These are phyloP conservation scores for Spergularia marina DNA, from an alignment of 148 eudicot genomes.

Conservation along the genomic window DNA sequence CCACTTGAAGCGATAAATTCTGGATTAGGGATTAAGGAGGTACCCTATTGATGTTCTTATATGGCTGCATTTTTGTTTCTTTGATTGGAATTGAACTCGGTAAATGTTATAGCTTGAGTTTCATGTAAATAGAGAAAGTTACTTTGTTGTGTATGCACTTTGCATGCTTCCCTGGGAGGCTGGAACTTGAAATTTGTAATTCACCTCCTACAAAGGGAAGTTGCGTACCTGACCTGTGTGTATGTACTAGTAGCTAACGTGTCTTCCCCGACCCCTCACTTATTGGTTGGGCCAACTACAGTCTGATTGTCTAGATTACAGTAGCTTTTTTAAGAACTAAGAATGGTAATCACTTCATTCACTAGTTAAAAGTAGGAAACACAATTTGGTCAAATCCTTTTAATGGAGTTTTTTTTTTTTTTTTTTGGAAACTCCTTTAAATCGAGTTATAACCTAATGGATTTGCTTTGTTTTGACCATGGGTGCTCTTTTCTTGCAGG, in stretches of 20 bases:
- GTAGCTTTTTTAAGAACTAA: background rate
- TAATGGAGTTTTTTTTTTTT: background rate
- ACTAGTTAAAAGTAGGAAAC: background rate
- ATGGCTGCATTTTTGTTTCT: background rate
- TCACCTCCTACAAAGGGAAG: background rate
- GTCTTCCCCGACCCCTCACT: too few relatives aligned
- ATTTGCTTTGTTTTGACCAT: background rate
- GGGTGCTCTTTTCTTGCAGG: slow-evolving; percentile 36
- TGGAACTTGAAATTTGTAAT: background rate
- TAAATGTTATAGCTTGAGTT: background rate
- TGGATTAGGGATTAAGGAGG: background rate
- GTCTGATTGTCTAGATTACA: background rate
- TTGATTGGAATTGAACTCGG: background rate
- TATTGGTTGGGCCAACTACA: background rate
- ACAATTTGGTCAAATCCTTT: background rate
- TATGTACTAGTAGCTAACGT: background rate
- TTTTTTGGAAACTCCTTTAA: too few relatives aligned
- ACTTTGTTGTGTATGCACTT: background rate
- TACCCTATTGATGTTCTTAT: background rate
- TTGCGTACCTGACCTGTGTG: background rate
- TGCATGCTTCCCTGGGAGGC: background rate
- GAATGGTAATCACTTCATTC: background rate
- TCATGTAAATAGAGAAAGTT: background rate
- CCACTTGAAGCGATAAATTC: too few relatives aligned
- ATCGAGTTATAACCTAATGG: too few relatives aligned